These are phyloP conservation scores for Trypanosoma cruzi DNA, from an alignment of 208 protist genomes.

Conservation along the genomic window DNA sequence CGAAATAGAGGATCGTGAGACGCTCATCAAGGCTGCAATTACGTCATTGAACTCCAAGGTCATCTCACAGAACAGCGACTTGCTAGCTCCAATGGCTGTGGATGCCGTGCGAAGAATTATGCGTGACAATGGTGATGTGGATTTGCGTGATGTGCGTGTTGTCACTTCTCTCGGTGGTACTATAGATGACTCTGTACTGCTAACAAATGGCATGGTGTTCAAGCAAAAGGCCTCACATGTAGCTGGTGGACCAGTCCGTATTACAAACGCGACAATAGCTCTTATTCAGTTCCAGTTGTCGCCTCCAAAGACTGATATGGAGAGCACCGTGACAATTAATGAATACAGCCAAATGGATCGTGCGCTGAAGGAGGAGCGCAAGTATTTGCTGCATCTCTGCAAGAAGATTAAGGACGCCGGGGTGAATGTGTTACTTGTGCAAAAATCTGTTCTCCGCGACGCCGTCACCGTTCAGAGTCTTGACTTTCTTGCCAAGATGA, in stretches of 20 bases:
- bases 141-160: slow-evolving; percentile 97
- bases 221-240: slow-evolving; percentile 92
- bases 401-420: slow-evolving; percentile 98
- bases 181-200: slow-evolving; percentile 98
- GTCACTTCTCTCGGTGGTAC: slow-evolving; percentile 95
- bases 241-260: slow-evolving; percentile 91
- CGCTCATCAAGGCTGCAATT: slow-evolving; percentile 95
- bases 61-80: slow-evolving; percentile 95
- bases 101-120: slow-evolving; percentile 96
- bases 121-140: slow-evolving; percentile 93
- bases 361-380: slow-evolving; percentile 97
- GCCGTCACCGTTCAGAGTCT: slow-evolving; percentile 98
- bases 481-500: slow-evolving; percentile 99
- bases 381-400: slow-evolving; percentile 98
- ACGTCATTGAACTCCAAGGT: slow-evolving; percentile 99
- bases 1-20: slow-evolving; percentile 92
- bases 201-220: slow-evolving; percentile 95
- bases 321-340: slow-evolving; percentile 95
- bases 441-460: slow-evolving; percentile 99
- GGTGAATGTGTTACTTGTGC: slow-evolving; percentile 99
- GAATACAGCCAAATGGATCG: slow-evolving; percentile 99
- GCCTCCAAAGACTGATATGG: slow-evolving; percentile 99
- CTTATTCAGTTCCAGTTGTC: slow-evolving; percentile 99
- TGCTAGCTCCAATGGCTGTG: slow-evolving; percentile 99
- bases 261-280: slow-evolving; percentile 98